Evolutionary conservation across 768 basidiomycete genomes (phyloP).

Genomic region (Paxillus ammoniavirescens): DNA sequence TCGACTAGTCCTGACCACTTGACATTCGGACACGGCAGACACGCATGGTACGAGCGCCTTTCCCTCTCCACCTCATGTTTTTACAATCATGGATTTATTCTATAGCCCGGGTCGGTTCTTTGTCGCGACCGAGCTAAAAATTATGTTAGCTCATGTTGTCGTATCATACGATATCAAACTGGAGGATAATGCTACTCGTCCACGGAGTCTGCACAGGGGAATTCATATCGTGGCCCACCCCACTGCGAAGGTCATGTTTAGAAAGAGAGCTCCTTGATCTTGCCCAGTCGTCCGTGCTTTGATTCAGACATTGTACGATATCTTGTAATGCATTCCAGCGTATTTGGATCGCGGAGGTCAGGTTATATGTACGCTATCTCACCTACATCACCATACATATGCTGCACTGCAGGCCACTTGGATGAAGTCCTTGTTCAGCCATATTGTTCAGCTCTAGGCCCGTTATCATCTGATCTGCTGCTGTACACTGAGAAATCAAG

Average conservation of each 20-base stretch:
- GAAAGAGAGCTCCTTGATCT: background rate
- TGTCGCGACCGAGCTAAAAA: slow-evolving; percentile 42
- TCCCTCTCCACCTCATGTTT: background rate
- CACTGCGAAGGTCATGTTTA: background rate
- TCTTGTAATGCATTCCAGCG: no score
- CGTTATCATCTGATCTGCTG: no score
- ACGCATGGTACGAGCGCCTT: slow-evolving; percentile 17
- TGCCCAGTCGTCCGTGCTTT: no score
- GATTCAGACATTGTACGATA: no score
- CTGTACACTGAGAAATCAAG: no score
- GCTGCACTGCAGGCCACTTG: no score
- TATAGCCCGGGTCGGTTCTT: slow-evolving; percentile 35
- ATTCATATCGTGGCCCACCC: background rate
- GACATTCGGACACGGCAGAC: slow-evolving; percentile 32
- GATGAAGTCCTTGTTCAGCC: no score
- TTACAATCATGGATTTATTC: background rate
- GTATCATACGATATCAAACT: slow-evolving; percentile 12
- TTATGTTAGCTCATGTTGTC: slow-evolving; percentile 43
- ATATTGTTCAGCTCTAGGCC: no score
- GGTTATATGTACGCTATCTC: no score
- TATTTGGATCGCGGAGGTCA: no score
- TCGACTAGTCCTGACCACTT: slow-evolving; percentile 31
- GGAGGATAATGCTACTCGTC: background rate
- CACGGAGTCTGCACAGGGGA: background rate
- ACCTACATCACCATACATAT: no score